Evolutionary conservation across 208 protist species (phyloP).

Genomic region (Acanthamoeba sp.): DNA sequence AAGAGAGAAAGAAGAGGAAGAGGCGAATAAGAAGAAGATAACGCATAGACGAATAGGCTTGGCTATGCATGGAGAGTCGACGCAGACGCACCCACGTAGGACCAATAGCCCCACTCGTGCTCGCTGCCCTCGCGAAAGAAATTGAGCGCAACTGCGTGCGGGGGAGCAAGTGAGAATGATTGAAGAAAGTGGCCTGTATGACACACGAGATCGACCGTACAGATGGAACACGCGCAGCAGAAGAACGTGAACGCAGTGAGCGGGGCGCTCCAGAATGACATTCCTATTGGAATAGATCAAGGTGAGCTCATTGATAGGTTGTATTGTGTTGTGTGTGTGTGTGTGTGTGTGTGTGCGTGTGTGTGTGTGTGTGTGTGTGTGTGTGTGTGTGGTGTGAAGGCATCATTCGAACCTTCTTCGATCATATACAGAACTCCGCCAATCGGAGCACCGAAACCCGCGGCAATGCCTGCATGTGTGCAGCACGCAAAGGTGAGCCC

Average conservation of each 20-base stretch:
- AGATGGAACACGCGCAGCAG: slow-evolving; percentile 52
- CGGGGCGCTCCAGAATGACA: slow-evolving; percentile 53
- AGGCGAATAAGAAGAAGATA: too few species aligned
- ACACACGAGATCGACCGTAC: background rate
- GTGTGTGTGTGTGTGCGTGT: background rate
- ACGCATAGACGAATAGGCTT: too few species aligned
- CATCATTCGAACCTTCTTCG: background rate
- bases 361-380: background rate
- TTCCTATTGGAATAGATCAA: background rate
- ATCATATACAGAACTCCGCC: slow-evolving; percentile 47
- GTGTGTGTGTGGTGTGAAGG: too few species aligned
- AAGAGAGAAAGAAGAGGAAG: background rate
- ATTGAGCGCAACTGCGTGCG: background rate
- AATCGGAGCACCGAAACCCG: slow-evolving; percentile 34
- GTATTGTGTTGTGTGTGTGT: background rate
- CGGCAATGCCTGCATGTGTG: background rate
- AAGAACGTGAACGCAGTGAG: slow-evolving; percentile 37
- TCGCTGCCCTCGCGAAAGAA: slow-evolving; percentile 50
- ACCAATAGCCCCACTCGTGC: slow-evolving; percentile 37
- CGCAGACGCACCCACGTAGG: slow-evolving; percentile 11
- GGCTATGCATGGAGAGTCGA: too few species aligned
- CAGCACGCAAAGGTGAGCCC: background rate
- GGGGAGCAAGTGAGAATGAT: background rate
- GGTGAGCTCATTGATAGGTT: background rate
- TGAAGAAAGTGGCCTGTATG: background rate